A percentile compares a stretch with the other conserved stretches of the same genome.
These are phyloP conservation scores for Bryoerythrophyllum caledonicum DNA, from an alignment of 225 moss, liverwort and hornwort species.

Conservation along the genomic window DNA sequence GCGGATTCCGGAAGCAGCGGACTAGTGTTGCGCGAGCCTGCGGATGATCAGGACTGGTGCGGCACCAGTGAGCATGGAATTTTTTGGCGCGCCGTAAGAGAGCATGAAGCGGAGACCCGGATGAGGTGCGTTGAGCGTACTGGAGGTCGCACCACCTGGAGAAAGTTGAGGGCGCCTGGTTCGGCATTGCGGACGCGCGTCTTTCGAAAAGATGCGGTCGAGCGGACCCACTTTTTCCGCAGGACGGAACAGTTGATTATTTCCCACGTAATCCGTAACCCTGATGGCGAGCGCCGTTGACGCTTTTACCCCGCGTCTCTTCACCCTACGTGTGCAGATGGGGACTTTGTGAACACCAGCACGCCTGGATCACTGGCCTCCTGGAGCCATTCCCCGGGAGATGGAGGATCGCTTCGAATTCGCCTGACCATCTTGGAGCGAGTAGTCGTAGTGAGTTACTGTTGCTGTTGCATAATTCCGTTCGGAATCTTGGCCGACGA, in stretches of 20 bases:
- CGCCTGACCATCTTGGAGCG: neutral
- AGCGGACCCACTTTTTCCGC: neutral
- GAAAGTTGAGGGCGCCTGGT: neutral
- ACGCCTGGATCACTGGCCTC: neutral
- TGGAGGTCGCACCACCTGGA: neutral
- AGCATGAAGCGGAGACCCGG: neutral
- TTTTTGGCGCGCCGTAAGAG: neutral
- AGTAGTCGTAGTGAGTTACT: neutral
- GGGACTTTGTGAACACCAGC: neutral
- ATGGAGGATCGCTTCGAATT: neutral
- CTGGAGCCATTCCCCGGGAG: neutral
- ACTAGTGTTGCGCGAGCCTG: neutral
- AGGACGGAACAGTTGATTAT: neutral
- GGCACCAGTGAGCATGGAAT: neutral
- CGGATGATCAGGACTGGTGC: neutral
- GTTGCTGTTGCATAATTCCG: neutral
- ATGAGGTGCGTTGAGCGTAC: neutral
- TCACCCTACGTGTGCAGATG: neutral
- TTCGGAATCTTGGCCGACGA: neutral
- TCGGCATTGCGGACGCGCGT: conserved; percentile 19
- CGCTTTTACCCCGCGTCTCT: neutral
- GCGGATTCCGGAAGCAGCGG: neutral
- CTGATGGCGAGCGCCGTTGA: neutral
- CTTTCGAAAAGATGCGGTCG: neutral
- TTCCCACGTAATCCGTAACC: neutral